Percentiles rank a stretch among this genome's conserved stretches.
These are phyloP conservation scores for Oropetium thomaeum DNA, from an alignment of 176 grass and related monocot species.

Conservation along the genomic window DNA sequence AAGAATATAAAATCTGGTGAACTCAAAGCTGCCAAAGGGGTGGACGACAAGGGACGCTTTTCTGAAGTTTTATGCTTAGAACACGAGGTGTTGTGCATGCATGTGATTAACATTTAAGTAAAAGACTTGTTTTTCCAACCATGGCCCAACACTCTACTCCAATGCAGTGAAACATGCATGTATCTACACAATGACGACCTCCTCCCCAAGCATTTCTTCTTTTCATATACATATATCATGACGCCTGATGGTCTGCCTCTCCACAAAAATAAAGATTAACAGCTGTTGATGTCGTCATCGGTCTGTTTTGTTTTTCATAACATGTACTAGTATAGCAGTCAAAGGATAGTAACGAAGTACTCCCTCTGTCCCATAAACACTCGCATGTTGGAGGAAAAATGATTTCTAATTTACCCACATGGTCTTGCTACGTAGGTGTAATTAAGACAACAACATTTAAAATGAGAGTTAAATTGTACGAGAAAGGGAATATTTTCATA, in stretches of 20 bases:
- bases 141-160: background rate
- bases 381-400: too few species aligned
- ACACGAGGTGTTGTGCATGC: conserved; percentile 15
- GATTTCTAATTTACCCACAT: too few species aligned
- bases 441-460: too few species aligned
- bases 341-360: background rate
- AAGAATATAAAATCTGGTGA: conserved; percentile 23
- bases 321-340: background rate
- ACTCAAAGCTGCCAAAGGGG: conserved; percentile 37
- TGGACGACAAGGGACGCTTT: conserved; percentile 29
- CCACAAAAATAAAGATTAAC: background rate
- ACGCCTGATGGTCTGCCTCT: background rate
- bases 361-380: too few species aligned
- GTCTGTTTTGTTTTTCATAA: background rate
- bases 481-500: too few species aligned
- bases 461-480: too few species aligned
- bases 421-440: too few species aligned
- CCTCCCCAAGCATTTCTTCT: background rate
- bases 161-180: background rate
- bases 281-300: too few species aligned
- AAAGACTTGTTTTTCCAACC: background rate
- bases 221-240: background rate
- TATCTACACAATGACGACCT: background rate
- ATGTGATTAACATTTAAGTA: background rate
- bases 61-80: conserved; percentile 28